Evolutionary conservation across 306 rosid genomes (phyloP), one percentile per base, ranked within the genome.

Genomic region (Acacia melanoxylon): DNA sequence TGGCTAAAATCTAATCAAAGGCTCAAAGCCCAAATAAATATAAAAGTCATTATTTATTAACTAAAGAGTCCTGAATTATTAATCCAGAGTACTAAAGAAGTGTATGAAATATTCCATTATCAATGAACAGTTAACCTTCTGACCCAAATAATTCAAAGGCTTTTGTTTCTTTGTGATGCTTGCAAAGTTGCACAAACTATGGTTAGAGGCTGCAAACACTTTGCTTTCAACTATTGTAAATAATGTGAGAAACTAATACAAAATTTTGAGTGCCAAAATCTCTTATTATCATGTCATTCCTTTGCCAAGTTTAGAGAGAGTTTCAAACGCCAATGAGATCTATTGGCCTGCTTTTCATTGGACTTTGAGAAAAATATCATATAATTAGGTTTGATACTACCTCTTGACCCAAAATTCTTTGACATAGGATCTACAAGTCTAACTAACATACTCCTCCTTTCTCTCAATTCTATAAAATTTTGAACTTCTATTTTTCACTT

Each of bases 101-200:
- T n/a, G n/a, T n/a, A n/a, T n/a, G n/a, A n/a, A n/a, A n/a, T n/a
- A n/a, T n/a, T n/a, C n/a, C n/a, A n/a, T n/a, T n/a, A n/a, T n/a
- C n/a, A n/a, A n/a, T n/a, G n/a, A n/a, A n/a, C n/a, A n/a, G n/a
- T n/a, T 22, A 40, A 44, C 20, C 27, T 69, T 49, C 35, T 41
- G 72, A 37, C 59, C 27, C 33, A 59, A 76, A 41, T 45, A 51
- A 17, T 74, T 72, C 51, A 49, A 14, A n/a, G 76, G 25, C 29
- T 33, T 33, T 40, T 72, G 17, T 46, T 74, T 74, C 72, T 74
- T 61, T 58, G 67, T 62, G 78, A 81, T 78, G 15, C 44, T 52
- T 71, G 80, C 40, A 59, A 81, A 29, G 31, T 69, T 79, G 58
- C 35, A 66, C 16, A n/a, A 65, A 56, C 72, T 68, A 49, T 69